Evolutionary conservation across 345 rosid genomes (phyloP), one percentile per base, ranked within the genome.

Genomic region (Ceriops tagal): DNA sequence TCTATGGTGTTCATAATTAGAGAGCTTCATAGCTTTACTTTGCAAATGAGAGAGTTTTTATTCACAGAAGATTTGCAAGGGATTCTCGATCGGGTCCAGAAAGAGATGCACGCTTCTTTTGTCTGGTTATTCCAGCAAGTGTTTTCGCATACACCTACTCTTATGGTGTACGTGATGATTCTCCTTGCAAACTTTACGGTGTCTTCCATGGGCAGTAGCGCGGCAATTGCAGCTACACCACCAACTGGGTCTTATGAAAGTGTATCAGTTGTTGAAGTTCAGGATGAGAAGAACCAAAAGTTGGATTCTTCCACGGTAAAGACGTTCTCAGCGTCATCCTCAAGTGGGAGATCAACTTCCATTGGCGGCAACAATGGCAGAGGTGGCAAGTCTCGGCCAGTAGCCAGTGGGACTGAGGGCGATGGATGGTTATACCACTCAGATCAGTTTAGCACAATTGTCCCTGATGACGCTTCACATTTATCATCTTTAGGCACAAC

Each of bases 61-160:
- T 84, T 71, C 58, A 87, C 80, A 62, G 89, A 92, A 71, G 96
- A 95, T 72, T 77, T 92, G 55, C 93, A 85, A 63, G 92, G 81
- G 35, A 83, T 92, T 64, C 67, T 95, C 15, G 79, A 53, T 32
- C 84, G 96, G 8, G 99, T 88, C 0, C 93, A 90, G 57, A 80
- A 73, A 64, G 99, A 95, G 70, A 83, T 91, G 88, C 87, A 92
- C 67, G 88, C 84, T 8, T 95, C 97, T 0, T 95, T 95, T 62
- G 96, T 95, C 1, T 92, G 99, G 99, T 75, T 95, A 71, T 95
- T 95, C 30, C 97, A 95, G 51, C 96, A 84, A 75, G 92, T 92
- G 0, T 95, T 95, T 73, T 95, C 99, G 0, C 92, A 86, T 5
- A 92, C 99, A 0, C 99, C 99, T 1, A 90, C 96, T 5, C 75